Conservation (phyloP, 768 basidiomycete species). For the Cantharellus cinnabarinus region DNA sequence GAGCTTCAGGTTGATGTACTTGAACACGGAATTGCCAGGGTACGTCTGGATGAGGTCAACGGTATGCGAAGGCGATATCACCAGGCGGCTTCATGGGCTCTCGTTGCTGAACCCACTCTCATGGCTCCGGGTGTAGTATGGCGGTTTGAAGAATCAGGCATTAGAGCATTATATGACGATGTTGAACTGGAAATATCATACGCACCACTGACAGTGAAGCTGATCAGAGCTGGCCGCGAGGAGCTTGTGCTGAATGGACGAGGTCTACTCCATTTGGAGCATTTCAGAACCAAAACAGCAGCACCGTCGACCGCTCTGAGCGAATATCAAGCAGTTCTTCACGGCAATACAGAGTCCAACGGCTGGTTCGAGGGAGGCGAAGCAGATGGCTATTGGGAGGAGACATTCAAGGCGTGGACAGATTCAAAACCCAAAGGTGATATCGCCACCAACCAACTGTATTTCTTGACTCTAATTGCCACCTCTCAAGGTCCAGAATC, state of each 20-base stretch:
- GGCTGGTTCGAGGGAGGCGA: conserved; percentile 76
- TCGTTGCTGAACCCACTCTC: conserved; percentile 49
- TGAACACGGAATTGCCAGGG: conserved; percentile 71
- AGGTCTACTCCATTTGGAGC: conserved; percentile 92
- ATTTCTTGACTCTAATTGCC: background rate
- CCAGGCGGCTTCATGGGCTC: conserved; percentile 78
- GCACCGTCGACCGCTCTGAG: conserved; percentile 13
- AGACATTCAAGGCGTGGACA: conserved; percentile 67
- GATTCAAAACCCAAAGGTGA: conserved; percentile 92
- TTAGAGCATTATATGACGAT: conserved; percentile 30
- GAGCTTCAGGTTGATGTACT: conserved; percentile 67
- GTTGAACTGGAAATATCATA: conserved; percentile 51
- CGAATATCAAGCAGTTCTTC: conserved; percentile 24
- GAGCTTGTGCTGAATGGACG: conserved; percentile 79
- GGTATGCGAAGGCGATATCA: conserved; percentile 72
- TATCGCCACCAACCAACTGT: background rate
- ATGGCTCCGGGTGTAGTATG: background rate
- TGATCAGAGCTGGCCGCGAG: conserved; percentile 54
- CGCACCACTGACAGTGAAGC: conserved; percentile 52
- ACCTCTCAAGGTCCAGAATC: conserved; percentile 65
- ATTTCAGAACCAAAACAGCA: conserved; percentile 41
- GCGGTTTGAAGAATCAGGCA: conserved; percentile 30
- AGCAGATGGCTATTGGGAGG: conserved; percentile 79
- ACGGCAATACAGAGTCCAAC: conserved; percentile 10
- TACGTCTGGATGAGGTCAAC: conserved; percentile 76